phyloP scores from a whole-genome alignment of 192 early-diverging fungal genomes.

The Linderina pennispora region DNA sequence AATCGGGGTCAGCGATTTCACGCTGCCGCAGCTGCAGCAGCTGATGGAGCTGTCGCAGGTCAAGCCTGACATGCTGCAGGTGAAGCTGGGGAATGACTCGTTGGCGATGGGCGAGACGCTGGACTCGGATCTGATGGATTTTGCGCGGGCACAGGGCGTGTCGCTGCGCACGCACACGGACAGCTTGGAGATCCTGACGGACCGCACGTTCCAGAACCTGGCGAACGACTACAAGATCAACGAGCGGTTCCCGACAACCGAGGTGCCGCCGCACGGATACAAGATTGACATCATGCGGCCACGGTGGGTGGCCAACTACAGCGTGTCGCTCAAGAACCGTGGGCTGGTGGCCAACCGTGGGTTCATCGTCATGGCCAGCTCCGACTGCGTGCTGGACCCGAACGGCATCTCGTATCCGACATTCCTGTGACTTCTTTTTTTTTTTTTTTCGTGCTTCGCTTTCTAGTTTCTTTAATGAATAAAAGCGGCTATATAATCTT shows the following conservation, averaged over 20 bases:
- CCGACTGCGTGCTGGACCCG: conserved; percentile 38
- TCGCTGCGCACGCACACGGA: conserved; percentile 35
- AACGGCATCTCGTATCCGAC: conserved; percentile 12
- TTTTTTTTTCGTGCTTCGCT: conserved; percentile 6
- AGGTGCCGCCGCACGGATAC: conserved; percentile 37
- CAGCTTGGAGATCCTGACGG: conserved; percentile 20
- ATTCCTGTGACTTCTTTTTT: background rate
- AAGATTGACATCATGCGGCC: conserved; percentile 44
- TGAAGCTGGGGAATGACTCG: conserved; percentile 16
- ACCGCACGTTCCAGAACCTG: conserved; percentile 34
- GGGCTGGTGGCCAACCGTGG: conserved; percentile 41
- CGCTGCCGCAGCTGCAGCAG: conserved; percentile 19
- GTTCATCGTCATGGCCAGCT: conserved; percentile 48
- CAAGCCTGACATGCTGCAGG: conserved; percentile 35
- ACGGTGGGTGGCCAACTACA: conserved; percentile 45
- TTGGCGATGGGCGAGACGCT: background rate
- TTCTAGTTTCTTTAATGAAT: conserved; percentile 15
- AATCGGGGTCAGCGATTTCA: conserved; percentile 36
- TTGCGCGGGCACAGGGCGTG: conserved; percentile 13
- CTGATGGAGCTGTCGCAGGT: conserved; percentile 17
- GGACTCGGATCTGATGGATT: conserved; percentile 13
- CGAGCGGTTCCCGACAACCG: conserved; percentile 44
- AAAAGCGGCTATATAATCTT: too few relatives aligned
- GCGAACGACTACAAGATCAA: conserved; percentile 40
- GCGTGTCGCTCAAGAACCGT: conserved; percentile 23